Base-by-base conservation (phyloP, 352 stramenopile species). In the Phytophthora multivora region DNA sequence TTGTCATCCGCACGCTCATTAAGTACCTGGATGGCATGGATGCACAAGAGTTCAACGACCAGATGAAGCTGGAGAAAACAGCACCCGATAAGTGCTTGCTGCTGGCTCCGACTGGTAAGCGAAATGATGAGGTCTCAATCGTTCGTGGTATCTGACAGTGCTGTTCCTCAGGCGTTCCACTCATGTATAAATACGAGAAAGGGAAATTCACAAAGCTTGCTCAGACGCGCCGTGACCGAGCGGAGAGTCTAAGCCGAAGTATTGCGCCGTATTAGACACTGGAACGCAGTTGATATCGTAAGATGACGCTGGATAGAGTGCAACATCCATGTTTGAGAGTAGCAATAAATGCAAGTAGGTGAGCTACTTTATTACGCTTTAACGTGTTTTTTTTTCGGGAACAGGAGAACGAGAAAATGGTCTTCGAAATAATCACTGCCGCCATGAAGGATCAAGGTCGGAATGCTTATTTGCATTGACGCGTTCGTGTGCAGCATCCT, bases 1-100 rank as follows among this genome's bases (percentile, higher is more conserved):
- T 94, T 60, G 86, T 92, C 42, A 91, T 94, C 58, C 83, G 86
- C 16, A 94, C 86, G 61, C 74, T 94, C 68, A 89, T 94, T 59
- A 94, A 94, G 66, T 66, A 91, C 58, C 65, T 94, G 26, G 86
- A 94, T 69, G 70, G 71, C 54, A 92, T 94, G 81, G 77, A 87
- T 56, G 80, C 89, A 15, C 55, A 79, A 16, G 77, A 81, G 46
- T 94, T 91, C 57, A 88, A 84, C 39, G 79, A 83, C 30, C 86
- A 94, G 60, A 94, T 94, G 86, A 84, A 86, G 66, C 64, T 94
- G 42, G 86, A 94, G 63, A 94, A 94, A 59, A 79, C 77, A 52
- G 79, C 83, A 4, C 86, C 86, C 4, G 83, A 89, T 50, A 77
- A 80, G 21, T 94, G 86, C 63, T 63, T 89, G 43, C 54, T 94